phyloP scores from a whole-genome alignment of 2,329 filamentous ascomycete species.

The Albophoma yamanashiensis region DNA sequence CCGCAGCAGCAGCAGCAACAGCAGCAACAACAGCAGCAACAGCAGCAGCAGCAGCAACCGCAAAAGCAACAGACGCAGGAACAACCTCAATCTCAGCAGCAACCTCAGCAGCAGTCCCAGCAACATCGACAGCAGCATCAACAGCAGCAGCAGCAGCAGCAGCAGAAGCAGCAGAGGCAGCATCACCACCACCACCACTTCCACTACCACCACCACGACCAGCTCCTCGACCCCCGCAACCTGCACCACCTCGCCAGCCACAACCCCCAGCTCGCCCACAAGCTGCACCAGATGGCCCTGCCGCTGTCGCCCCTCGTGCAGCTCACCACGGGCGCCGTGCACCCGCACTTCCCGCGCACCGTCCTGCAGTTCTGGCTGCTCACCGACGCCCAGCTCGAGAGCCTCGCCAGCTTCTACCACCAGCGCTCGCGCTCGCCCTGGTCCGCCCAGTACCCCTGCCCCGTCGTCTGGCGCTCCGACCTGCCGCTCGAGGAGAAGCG shows the following conservation, averaged over 20 bases:
- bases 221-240: constrained; percentile 20
- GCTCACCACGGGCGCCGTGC: constrained; percentile 48
- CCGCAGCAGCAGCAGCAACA: not conserved
- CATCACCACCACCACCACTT: constrained; percentile 1
- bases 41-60: not conserved
- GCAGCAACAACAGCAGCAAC: not conserved
- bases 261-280: constrained; percentile 44
- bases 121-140: not conserved
- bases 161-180: not conserved
- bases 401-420: constrained; percentile 62
- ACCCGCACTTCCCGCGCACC: constrained; percentile 53
- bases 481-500: constrained; percentile 56
- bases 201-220: constrained; percentile 14
- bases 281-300: constrained; percentile 56
- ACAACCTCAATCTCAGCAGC: not conserved
- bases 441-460: constrained; percentile 53
- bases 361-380: constrained; percentile 65
- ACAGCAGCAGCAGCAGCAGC: not conserved
- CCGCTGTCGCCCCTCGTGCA: constrained; percentile 57
- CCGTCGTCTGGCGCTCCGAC: constrained; percentile 49
- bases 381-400: constrained; percentile 59
- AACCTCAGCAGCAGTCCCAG: not conserved
- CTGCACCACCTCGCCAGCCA: constrained; percentile 8
- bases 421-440: constrained; percentile 49
- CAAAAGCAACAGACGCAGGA: not conserved